Percentiles rank a stretch among this genome's conserved stretches.
phyloP scores from a whole-genome alignment of 1,284 basidiomycete species.

The Leccinum idahoense region DNA sequence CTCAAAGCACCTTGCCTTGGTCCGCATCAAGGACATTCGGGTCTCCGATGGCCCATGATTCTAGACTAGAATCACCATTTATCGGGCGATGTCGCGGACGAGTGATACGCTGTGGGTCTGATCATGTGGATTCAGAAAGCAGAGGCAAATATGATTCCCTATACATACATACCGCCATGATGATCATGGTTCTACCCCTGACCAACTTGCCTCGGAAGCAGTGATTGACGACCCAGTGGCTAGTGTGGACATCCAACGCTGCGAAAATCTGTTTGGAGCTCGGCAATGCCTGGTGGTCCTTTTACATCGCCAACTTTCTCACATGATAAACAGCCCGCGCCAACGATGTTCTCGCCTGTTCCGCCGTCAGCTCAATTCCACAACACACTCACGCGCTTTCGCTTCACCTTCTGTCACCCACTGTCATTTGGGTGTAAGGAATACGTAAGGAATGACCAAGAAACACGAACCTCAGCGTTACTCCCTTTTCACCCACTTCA shows the following conservation, averaged over 20 bases:
- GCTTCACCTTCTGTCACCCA: slow-evolving; percentile 11
- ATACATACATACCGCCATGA: slow-evolving; percentile 61
- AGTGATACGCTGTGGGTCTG: too few relatives aligned
- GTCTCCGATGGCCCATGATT: too few relatives aligned
- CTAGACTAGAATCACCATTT: too few relatives aligned
- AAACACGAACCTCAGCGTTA: slow-evolving; percentile 22
- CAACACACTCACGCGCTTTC: background rate
- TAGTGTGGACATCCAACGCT: slow-evolving; percentile 46
- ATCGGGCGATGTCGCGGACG: too few relatives aligned
- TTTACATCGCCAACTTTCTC: slow-evolving; percentile 11
- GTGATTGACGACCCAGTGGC: slow-evolving; percentile 72
- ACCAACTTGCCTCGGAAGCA: slow-evolving; percentile 70
- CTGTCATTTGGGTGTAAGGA: background rate
- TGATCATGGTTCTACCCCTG: slow-evolving; percentile 60
- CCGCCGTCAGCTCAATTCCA: background rate
- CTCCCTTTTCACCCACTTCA: slow-evolving; percentile 29
- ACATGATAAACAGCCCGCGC: slow-evolving; percentile 42
- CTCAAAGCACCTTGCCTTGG: too few relatives aligned
- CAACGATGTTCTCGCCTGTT: slow-evolving; percentile 36
- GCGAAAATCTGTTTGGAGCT: slow-evolving; percentile 21
- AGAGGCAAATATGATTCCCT: background rate
- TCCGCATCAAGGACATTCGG: too few relatives aligned
- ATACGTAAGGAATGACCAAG: background rate
- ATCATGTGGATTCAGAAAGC: background rate
- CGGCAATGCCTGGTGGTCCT: slow-evolving; percentile 23